Evolutionary conservation across 169 alveolate species (phyloP).

Genomic region (Babesia divergens): DNA sequence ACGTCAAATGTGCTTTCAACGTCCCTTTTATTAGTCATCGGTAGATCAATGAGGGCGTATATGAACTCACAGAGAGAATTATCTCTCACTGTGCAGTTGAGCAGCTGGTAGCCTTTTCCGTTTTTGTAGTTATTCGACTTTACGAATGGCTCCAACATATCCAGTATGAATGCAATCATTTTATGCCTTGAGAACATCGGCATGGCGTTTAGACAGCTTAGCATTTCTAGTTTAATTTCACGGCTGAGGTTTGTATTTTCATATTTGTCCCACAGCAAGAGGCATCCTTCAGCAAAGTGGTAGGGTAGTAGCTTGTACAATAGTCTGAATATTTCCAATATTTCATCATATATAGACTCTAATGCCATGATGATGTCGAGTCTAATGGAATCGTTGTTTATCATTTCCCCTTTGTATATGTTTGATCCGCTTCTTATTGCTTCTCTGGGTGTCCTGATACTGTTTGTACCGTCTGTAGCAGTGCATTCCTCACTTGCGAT

Average conservation of each 20-base stretch:
- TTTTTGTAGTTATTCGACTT: slow-evolving; percentile 36
- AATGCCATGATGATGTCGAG: slow-evolving; percentile 40
- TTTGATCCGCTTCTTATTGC: neutral
- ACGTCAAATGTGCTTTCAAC: slow-evolving; percentile 35
- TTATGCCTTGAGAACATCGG: slow-evolving; percentile 35
- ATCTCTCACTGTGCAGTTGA: slow-evolving; percentile 38
- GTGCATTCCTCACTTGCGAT: neutral
- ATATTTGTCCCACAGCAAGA: slow-evolving; percentile 38
- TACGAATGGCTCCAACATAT: slow-evolving; percentile 58
- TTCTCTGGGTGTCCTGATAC: neutral
- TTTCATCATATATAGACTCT: slow-evolving; percentile 40
- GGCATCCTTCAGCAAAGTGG: slow-evolving; percentile 62
- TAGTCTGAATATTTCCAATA: slow-evolving; percentile 26
- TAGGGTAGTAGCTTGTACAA: slow-evolving; percentile 50
- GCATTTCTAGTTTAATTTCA: slow-evolving; percentile 15
- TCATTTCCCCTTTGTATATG: neutral
- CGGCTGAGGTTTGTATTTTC: neutral
- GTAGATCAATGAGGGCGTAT: slow-evolving; percentile 23
- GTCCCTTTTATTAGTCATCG: slow-evolving; percentile 23
- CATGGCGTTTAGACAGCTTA: slow-evolving; percentile 15
- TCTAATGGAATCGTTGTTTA: neutral
- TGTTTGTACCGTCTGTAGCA: neutral
- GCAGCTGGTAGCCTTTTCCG: slow-evolving; percentile 34
- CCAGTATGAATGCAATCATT: slow-evolving; percentile 38
- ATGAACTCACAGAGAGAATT: slow-evolving; percentile 46